Evolutionary conservation across 305 asterid genomes (phyloP), one percentile per base, ranked within the genome.

Genomic region (Fraxinus platypoda): DNA sequence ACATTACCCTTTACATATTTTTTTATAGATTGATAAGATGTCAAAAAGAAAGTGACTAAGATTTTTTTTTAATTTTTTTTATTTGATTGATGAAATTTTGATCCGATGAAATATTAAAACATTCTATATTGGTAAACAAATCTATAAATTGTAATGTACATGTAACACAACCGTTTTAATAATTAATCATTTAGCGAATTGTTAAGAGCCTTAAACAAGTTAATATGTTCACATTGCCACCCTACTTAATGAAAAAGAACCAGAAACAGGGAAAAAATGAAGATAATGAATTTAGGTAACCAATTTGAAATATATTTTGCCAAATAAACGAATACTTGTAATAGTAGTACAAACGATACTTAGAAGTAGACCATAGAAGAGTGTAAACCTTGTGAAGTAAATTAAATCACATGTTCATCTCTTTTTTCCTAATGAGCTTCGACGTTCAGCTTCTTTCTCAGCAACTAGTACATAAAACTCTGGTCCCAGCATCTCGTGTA

Each of bases 401-500:
- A 26, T 66, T 3, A 68, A 26, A 25, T 68, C 21, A 25, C 13
- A 54, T 23, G 59, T 57, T 89, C 87, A 92, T 83, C 91, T 92
- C 82, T 74, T 90, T 79, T 85, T 94, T 2, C 83, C 84, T 41
- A 83, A 76, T 43, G 62, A 80, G 87, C 94, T 86, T 46, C 97
- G 87, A 28, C 93, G 91, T 76, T 90, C 91, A 23, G 87, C 99
- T 85, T 95, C 98, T 88, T 89, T 91, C 92, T 95, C 99, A 37
- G 98, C 98, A 81, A 94, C 97, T 8, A 82, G 28, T 13, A 95
- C 98, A 78, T 90, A 90, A 81, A 94, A 95, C 88, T 94, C 99
- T 6, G 97, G 90, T 5, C 96, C 94, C 26, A 95, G 98, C 99
- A 95, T 95, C 81, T 94, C 98, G 77, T 94, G 94, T 74, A 91